Conservation (phyloP, 129 eudicot genomes). For the Apium graveolens region DNA sequence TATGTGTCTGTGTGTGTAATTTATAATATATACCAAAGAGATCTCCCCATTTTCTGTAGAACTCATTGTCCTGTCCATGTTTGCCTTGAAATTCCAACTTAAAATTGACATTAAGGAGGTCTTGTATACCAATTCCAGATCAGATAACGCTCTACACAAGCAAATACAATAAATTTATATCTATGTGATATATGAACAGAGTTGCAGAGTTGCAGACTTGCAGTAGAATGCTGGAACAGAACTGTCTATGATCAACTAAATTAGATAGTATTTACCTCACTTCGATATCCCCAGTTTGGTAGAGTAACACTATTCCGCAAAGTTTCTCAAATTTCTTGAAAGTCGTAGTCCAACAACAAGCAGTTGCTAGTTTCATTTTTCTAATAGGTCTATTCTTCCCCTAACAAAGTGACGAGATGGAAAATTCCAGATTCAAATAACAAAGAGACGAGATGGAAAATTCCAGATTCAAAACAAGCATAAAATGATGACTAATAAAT, state of each 20-base stretch:
- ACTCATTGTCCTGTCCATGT: slow-evolving; percentile 64
- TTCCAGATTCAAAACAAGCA: slow-evolving; percentile 15
- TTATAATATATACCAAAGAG: slow-evolving; percentile 53
- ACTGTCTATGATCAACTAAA: not conserved
- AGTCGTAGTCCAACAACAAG: slow-evolving; percentile 79
- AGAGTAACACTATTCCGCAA: slow-evolving; percentile 53
- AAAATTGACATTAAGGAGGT: slow-evolving; percentile 52
- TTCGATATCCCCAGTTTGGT: slow-evolving; percentile 75
- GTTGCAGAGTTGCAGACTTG: not conserved
- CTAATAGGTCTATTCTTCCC: slow-evolving; percentile 54
- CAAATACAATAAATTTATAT: not conserved
- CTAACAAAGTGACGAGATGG: slow-evolving; percentile 20
- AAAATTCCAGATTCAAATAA: slow-evolving; percentile 21
- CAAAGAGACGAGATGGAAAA: not conserved
- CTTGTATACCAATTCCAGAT: slow-evolving; percentile 53
- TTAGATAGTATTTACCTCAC: slow-evolving; percentile 40
- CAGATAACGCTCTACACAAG: slow-evolving; percentile 70
- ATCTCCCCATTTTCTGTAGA: slow-evolving; percentile 61
- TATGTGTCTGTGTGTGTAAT: not conserved
- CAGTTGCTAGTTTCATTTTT: slow-evolving; percentile 57
- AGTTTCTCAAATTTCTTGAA: slow-evolving; percentile 43
- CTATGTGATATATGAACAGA: not conserved
- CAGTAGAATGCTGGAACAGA: not conserved
- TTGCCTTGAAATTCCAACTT: slow-evolving; percentile 83
- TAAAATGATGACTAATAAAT: not conserved